Evolutionary conservation across 2,329 filamentous ascomycete genomes (phyloP).

Genomic region (Aureobasidium pullulans): DNA sequence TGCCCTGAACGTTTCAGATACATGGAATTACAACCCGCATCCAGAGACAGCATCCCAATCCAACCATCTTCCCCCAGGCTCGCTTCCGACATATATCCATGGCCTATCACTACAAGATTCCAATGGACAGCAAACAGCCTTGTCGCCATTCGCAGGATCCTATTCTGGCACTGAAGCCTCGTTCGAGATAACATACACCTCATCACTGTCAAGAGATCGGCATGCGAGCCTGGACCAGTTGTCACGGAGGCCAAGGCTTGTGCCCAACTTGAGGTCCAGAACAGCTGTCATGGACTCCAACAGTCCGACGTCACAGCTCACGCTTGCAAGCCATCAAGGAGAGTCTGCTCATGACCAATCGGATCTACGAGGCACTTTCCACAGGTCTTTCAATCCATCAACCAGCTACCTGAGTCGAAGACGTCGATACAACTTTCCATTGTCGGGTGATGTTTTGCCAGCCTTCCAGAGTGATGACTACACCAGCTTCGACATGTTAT

Average conservation of each 20-base stretch:
- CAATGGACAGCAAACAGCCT: background rate
- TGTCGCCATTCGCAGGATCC: conserved; percentile 1
- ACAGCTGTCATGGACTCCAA: background rate
- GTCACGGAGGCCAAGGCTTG: background rate
- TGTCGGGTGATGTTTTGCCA: background rate
- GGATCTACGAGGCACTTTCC: background rate
- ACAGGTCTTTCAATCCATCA: background rate
- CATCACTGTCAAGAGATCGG: background rate
- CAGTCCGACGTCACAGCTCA: background rate
- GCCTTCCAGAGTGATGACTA: background rate
- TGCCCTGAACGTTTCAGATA: background rate
- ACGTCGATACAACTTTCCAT: conserved; percentile 12
- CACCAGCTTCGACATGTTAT: conserved; percentile 10
- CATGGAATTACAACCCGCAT: background rate
- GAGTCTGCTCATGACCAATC: background rate
- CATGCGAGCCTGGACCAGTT: conserved; percentile 7
- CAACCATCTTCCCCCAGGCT: background rate
- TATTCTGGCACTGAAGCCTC: background rate
- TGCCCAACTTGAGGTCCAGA: background rate
- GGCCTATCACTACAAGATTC: background rate
- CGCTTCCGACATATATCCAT: background rate
- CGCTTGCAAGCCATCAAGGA: background rate
- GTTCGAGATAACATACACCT: background rate
- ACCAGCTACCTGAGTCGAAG: background rate
- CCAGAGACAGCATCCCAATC: background rate